Percentiles rank a stretch among this genome's conserved stretches.
These are phyloP conservation scores for Gossypium thurberi DNA, from an alignment of 345 rosid species.

Conservation along the genomic window DNA sequence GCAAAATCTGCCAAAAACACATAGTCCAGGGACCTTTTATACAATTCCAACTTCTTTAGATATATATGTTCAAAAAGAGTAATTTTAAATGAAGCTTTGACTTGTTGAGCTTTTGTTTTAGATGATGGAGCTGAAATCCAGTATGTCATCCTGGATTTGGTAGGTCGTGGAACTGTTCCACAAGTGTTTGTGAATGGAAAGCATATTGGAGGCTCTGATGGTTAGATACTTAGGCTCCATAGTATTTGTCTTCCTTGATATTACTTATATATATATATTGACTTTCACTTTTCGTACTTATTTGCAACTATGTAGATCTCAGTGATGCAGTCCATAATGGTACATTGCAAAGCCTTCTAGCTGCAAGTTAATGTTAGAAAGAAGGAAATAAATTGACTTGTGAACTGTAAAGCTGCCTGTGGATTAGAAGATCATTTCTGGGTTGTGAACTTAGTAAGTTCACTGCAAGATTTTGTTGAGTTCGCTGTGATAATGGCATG, in stretches of 20 bases:
- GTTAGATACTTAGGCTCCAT: constrained; percentile 21
- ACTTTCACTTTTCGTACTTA: background rate
- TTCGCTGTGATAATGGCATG: background rate
- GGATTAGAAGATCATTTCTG: background rate
- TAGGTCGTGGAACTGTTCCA: constrained; percentile 77
- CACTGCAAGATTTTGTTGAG: background rate
- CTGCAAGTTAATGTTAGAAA: constrained; percentile 17
- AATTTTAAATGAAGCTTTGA: background rate
- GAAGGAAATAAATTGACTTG: background rate
- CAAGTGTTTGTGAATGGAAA: constrained; percentile 85
- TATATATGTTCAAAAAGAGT: background rate
- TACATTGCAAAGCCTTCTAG: constrained; percentile 44
- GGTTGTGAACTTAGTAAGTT: background rate
- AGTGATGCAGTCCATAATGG: constrained; percentile 37
- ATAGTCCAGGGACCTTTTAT: no score
- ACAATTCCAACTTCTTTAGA: no score
- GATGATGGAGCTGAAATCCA: constrained; percentile 75
- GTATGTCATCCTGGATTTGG: constrained; percentile 58
- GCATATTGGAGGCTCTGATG: constrained; percentile 90
- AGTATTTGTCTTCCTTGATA: background rate
- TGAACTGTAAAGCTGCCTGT: background rate
- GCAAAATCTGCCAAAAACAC: no score
- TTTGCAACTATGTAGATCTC: constrained; percentile 40
- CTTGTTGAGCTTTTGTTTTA: constrained; percentile 15
- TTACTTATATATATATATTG: background rate